These are phyloP conservation scores for Amanita phalloides DNA, from an alignment of 768 basidiomycete genomes.

Conservation along the genomic window DNA sequence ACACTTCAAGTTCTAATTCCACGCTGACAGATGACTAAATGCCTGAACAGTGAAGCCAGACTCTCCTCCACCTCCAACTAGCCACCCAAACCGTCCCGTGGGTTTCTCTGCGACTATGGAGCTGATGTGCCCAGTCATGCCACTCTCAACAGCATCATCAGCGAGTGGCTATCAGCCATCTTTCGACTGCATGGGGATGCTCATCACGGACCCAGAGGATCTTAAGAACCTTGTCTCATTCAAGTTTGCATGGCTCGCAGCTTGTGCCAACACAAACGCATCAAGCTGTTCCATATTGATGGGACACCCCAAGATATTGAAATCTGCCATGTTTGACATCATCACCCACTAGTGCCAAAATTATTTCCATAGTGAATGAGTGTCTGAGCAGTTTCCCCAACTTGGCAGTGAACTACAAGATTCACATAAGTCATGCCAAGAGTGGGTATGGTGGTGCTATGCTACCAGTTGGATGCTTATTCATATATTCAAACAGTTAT, in stretches of 20 bases:
- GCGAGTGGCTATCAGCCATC: slow-evolving; percentile 64
- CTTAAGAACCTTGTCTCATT: slow-evolving; percentile 52
- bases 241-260: slow-evolving; percentile 78
- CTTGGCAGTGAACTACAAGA: slow-evolving; percentile 55
- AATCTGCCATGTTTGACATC: slow-evolving; percentile 77
- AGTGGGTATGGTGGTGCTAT: slow-evolving; percentile 30
- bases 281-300: too few species aligned
- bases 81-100: slow-evolving; percentile 49
- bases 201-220: slow-evolving; percentile 50
- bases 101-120: slow-evolving; percentile 67
- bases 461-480: background rate
- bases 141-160: slow-evolving; percentile 61
- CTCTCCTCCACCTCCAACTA: slow-evolving; percentile 74
- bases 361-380: slow-evolving; percentile 56
- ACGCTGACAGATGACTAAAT: too few species aligned
- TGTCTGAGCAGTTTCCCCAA: slow-evolving; percentile 66
- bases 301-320: slow-evolving; percentile 64
- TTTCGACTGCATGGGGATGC: slow-evolving; percentile 83
- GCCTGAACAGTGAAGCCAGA: slow-evolving; percentile 53
- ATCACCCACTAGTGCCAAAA: slow-evolving; percentile 73
- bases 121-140: slow-evolving; percentile 59
- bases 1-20: too few species aligned
- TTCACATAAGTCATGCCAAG: slow-evolving; percentile 68
- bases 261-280: slow-evolving; percentile 38
- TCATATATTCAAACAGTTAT: slow-evolving; percentile 36